Evolutionary conservation across 2,329 filamentous ascomycete genomes (phyloP), one percentile per base, ranked within the genome.

Genomic region (Claviceps capensis): DNA sequence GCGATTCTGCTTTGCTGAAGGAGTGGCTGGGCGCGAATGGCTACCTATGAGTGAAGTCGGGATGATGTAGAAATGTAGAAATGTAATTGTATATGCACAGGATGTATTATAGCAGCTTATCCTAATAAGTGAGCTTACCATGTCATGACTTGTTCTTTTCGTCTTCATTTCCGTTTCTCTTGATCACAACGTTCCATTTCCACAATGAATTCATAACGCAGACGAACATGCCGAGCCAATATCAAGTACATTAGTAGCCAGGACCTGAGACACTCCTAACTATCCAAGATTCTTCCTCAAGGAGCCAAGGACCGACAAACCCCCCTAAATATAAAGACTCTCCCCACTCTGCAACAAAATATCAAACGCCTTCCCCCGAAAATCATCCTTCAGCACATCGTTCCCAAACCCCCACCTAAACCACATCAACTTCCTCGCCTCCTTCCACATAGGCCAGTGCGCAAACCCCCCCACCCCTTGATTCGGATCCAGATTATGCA

Each of bases 401-500:
- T 67, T 67, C n/a, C 47, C 53, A 30, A 60, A 59, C 8, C 59
- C 60, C 30, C 59, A 67, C 56, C 63, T 49, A 54, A 76, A 76
- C 62, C 74, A 69, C 59, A 76, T 65, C 54, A 88, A 61, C 60
- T 77, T 65, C 52, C 73, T 71, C 1, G 62, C 63, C 3, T 67
- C 60, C 22, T 60, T 61, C 70, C 71, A 75, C 52, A 67, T 56
- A 0, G 72, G 72, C 72, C 72, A 75, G 8, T 57, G 57, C n/a
- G 61, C 59, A 38, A 61, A 67, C 14, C 63, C 60, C 59, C 68
- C 58, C 57, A 69, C 57, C 54, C 69, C 77, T 22, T 71, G 65
- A 59, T 90, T 90, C 1, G 86, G 86, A 61, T 90, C 79, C 44
- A 83, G 65, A 44, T 81, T 78, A 63, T 87, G 76, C 6, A 89